These are phyloP conservation scores for Candida silvicultrix DNA, from an alignment of 805 yeast genomes.

Conservation along the genomic window DNA sequence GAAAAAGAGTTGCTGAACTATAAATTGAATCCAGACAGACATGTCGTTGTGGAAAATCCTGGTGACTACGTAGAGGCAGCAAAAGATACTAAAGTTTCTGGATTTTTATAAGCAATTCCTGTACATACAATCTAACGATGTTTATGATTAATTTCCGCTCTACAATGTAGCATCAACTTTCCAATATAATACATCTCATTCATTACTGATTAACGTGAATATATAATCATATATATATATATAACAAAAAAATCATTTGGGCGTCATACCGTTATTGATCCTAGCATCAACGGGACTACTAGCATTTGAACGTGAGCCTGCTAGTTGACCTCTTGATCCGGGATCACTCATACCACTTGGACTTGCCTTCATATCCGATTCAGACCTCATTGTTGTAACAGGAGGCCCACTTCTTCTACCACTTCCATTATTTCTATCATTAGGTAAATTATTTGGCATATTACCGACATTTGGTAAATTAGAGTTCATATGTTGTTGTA, in stretches of 20 bases:
- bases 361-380: neutral
- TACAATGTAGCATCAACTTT: neutral
- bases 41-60: conserved; percentile 31
- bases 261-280: neutral
- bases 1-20: conserved; percentile 23
- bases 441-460: conserved; percentile 16
- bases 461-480: conserved; percentile 7
- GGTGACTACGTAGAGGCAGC: conserved; percentile 34
- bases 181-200: neutral
- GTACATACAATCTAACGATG: neutral
- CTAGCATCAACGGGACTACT: conserved; percentile 1
- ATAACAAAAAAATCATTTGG: neutral
- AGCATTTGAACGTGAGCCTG: conserved; percentile 4
- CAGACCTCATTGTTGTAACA: neutral
- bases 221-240: neutral
- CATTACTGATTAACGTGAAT: neutral
- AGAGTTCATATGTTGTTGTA: conserved; percentile 5
- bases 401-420: conserved; percentile 1
- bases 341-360: neutral
- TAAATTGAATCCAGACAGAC: conserved; percentile 26
- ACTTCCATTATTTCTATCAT: neutral
- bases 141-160: neutral
- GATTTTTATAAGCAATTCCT: conserved; percentile 26
- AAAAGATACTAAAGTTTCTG: conserved; percentile 27
- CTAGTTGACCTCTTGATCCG: neutral